Conservation (phyloP, 2,329 filamentous ascomycete species). For the Westerdykella sp. region DNA sequence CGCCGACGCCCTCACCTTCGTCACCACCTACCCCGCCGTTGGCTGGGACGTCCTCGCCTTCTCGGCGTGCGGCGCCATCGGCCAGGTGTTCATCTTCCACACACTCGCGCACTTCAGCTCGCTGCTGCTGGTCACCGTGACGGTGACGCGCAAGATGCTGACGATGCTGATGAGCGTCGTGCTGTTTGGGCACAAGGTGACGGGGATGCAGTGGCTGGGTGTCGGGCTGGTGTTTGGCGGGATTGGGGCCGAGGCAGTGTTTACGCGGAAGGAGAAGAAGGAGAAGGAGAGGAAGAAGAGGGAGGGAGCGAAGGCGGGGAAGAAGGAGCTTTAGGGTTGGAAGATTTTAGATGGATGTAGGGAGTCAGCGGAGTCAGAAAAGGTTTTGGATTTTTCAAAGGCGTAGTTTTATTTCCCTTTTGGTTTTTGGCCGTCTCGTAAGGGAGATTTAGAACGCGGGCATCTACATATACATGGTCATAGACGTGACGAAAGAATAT, state of each 20-base stretch:
- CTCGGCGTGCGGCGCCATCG: slow-evolving; percentile 80
- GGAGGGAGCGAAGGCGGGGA: slow-evolving; percentile 7
- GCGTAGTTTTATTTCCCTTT: neutral
- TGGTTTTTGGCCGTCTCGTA: neutral
- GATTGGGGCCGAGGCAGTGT: slow-evolving; percentile 81
- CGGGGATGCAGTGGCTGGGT: slow-evolving; percentile 86
- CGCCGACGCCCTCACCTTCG: slow-evolving; percentile 69
- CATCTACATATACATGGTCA: no score
- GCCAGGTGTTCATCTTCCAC: slow-evolving; percentile 94
- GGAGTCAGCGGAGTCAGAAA: neutral
- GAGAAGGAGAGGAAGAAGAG: slow-evolving; percentile 64
- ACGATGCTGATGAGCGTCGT: slow-evolving; percentile 97
- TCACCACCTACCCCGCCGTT: slow-evolving; percentile 71
- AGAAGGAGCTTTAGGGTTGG: slow-evolving; percentile 11
- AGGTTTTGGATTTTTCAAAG: neutral
- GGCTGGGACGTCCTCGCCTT: slow-evolving; percentile 87
- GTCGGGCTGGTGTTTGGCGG: slow-evolving; percentile 91
- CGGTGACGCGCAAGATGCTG: slow-evolving; percentile 97
- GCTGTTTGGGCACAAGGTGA: slow-evolving; percentile 85
- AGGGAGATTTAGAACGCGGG: no score
- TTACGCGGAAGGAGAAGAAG: slow-evolving; percentile 75
- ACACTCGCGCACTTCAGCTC: slow-evolving; percentile 89
- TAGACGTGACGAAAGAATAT: no score
- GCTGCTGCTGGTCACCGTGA: slow-evolving; percentile 88
- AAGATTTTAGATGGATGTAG: neutral